Conservation (phyloP, 2,329 filamentous ascomycete genomes). For the Penicillium sp. region DNA sequence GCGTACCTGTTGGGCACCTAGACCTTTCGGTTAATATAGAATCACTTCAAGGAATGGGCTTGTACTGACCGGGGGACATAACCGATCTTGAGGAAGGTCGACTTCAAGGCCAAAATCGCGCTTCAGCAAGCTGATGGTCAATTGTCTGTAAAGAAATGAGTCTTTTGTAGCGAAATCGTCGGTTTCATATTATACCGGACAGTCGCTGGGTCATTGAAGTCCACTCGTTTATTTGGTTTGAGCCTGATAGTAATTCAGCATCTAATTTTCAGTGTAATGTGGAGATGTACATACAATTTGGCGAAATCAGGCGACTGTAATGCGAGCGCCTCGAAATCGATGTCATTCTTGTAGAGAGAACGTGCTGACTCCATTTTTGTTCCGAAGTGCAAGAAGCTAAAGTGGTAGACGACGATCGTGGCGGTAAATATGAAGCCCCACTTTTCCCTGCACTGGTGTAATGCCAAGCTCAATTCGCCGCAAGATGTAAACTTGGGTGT, state of each 20-base stretch:
- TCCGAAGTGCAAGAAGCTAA: background rate
- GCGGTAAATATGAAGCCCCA: background rate
- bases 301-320: conserved; percentile 61
- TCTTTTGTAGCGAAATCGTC: background rate
- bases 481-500: background rate
- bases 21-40: background rate
- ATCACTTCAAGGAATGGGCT: background rate
- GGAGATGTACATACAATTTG: conserved; percentile 48
- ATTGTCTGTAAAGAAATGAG: conserved; percentile 45
- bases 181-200: conserved; percentile 59
- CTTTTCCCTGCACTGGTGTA: background rate
- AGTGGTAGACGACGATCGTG: background rate
- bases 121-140: conserved; percentile 77
- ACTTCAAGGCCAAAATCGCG: conserved; percentile 73
- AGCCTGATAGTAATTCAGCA: conserved; percentile 40
- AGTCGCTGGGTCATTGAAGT: conserved; percentile 77
- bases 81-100: conserved; percentile 70
- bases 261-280: background rate
- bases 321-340: conserved; percentile 65
- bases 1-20: conserved; percentile 50
- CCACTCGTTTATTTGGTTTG: conserved; percentile 61
- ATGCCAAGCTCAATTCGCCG: too few species aligned
- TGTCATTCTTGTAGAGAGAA: conserved; percentile 56
- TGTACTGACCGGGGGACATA: conserved; percentile 76
- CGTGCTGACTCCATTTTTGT: conserved; percentile 34